Conservation (phyloP, 2,329 filamentous ascomycete species). For the Alternaria incomplexa region DNA sequence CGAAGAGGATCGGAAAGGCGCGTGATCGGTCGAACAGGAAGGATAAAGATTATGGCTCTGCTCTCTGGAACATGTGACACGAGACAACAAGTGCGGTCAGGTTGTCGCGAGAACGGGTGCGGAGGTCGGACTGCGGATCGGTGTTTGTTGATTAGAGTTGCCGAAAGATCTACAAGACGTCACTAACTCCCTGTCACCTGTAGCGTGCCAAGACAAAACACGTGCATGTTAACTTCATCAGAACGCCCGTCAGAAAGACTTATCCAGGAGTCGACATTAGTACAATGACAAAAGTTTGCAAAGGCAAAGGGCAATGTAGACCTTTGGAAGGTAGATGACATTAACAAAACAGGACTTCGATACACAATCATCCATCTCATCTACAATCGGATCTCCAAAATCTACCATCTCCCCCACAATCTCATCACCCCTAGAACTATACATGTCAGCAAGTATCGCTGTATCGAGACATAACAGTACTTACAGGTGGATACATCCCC, state of each 20-base stretch:
- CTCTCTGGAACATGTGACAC: background rate
- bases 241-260: too few species aligned
- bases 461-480: background rate
- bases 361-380: too few species aligned
- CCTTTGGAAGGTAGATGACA: too few species aligned
- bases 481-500: background rate
- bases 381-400: too few species aligned
- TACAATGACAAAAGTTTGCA: too few species aligned
- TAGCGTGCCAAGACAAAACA: constrained; percentile 21
- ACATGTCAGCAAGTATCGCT: background rate
- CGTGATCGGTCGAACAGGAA: background rate
- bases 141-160: constrained; percentile 24
- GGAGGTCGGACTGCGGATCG: constrained; percentile 10
- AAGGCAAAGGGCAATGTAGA: too few species aligned
- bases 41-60: background rate
- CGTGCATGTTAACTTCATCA: constrained; percentile 1
- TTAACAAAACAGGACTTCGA: too few species aligned
- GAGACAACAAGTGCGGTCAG: background rate
- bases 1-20: background rate
- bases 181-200: constrained; percentile 9
- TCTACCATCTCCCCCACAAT: background rate
- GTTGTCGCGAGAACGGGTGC: background rate
- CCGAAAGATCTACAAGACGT: constrained; percentile 23
- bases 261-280: too few species aligned
- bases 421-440: background rate